A percentile compares a stretch with the other conserved stretches of the same genome.
Conservation (phyloP, 2,329 filamentous ascomycete species). For the Sclerotinia glacialis region DNA sequence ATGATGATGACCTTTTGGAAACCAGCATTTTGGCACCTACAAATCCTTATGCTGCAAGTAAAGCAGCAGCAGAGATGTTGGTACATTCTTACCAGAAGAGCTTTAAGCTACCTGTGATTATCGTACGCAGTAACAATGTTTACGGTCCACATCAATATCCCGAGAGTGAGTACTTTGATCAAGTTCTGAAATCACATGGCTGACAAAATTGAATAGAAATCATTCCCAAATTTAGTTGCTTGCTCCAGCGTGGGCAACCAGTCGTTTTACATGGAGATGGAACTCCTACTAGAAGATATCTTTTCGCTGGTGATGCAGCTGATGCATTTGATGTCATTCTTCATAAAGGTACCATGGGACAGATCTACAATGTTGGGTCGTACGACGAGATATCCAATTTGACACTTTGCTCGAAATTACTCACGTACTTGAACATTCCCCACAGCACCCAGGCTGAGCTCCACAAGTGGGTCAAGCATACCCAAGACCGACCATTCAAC, state of each 20-base stretch:
- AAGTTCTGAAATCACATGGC: not conserved
- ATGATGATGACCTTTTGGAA: conserved; percentile 69
- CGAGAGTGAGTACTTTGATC: conserved; percentile 59
- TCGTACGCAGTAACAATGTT: conserved; percentile 80
- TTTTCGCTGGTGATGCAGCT: conserved; percentile 75
- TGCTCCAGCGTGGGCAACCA: conserved; percentile 63
- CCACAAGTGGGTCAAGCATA: conserved; percentile 68
- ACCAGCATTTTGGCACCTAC: conserved; percentile 73
- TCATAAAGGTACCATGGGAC: conserved; percentile 69
- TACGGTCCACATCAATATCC: conserved; percentile 83
- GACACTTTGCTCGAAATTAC: conserved; percentile 62
- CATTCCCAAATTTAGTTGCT: conserved; percentile 76
- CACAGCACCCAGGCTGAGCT: conserved; percentile 52
- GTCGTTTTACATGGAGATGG: conserved; percentile 76
- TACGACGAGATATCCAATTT: conserved; percentile 75
- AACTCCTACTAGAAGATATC: conserved; percentile 69
- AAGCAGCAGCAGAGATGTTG: conserved; percentile 80
- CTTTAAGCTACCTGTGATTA: conserved; percentile 76
- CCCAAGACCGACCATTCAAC: conserved; percentile 75
- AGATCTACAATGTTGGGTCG: conserved; percentile 81
- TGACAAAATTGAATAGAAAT: conserved; percentile 56
- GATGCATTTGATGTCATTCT: conserved; percentile 83
- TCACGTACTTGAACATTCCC: conserved; percentile 59
- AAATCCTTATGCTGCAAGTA: conserved; percentile 78
- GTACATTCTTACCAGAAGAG: conserved; percentile 84